Evolutionary conservation across 1,284 basidiomycete species (phyloP).

Genomic region (Schizophyllum amplum): DNA sequence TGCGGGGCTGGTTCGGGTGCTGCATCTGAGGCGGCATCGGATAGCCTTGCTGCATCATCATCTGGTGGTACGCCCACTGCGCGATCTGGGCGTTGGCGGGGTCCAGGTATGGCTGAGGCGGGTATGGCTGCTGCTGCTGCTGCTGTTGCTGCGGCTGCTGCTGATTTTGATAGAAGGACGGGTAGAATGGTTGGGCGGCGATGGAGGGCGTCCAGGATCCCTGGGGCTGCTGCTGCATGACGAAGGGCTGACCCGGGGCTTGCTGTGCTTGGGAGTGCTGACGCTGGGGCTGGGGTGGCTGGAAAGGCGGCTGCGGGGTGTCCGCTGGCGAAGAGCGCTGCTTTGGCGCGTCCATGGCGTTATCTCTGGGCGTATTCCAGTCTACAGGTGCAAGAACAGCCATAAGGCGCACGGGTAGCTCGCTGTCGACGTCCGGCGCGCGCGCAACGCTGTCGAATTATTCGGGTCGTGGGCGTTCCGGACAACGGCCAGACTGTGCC

Average conservation of each 20-base stretch:
- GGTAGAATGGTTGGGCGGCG: constrained; percentile 59
- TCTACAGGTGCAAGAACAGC: constrained; percentile 68
- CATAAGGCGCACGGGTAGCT: constrained; percentile 39
- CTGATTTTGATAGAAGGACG: constrained; percentile 64
- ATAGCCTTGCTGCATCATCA: constrained; percentile 45
- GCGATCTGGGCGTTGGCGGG: constrained; percentile 70
- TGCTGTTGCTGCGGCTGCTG: constrained; percentile 36
- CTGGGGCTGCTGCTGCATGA: constrained; percentile 44
- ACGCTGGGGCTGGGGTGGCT: constrained; percentile 21
- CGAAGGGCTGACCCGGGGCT: constrained; percentile 21
- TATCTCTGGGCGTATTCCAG: constrained; percentile 56
- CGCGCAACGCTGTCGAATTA: not conserved
- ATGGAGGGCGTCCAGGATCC: constrained; percentile 58
- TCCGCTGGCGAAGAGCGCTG: constrained; percentile 49
- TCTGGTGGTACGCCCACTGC: constrained; percentile 82
- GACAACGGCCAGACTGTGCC: not conserved
- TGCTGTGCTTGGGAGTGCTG: constrained; percentile 29
- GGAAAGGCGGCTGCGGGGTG: constrained; percentile 29
- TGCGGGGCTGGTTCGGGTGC: constrained; percentile 27
- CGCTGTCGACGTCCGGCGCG: not conserved
- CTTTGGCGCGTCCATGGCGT: constrained; percentile 50
- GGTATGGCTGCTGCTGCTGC: constrained; percentile 27
- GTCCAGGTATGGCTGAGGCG: constrained; percentile 53
- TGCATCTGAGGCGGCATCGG: constrained; percentile 24
- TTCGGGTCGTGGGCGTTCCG: not conserved